A percentile compares a stretch with the other conserved stretches of the same genome.
These are phyloP conservation scores for Astragalus glycyphyllos DNA, from an alignment of 306 rosid species.

Conservation along the genomic window DNA sequence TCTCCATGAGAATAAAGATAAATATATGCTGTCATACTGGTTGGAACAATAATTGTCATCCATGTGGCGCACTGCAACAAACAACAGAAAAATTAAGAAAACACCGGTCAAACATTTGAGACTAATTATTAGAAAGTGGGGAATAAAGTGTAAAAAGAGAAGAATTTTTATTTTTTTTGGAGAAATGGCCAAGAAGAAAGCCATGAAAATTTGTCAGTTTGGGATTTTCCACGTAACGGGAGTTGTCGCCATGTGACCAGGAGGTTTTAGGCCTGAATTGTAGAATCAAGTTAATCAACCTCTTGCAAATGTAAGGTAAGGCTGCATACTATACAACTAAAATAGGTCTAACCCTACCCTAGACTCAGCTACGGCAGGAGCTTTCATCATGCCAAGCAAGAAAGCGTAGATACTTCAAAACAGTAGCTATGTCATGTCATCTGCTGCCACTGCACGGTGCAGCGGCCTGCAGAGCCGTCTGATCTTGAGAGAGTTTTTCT, in stretches of 20 bases:
- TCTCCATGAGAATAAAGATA: conserved; percentile 98
- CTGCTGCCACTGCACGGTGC: too few species aligned
- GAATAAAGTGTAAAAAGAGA: neutral
- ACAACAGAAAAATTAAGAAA: conserved; percentile 21
- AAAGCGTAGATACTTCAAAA: neutral
- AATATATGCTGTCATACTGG: conserved; percentile 94
- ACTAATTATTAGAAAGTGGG: neutral
- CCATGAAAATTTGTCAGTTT: conserved; percentile 2
- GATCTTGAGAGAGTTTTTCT: too few species aligned
- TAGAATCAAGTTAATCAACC: neutral
- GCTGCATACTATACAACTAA: conserved; percentile 9
- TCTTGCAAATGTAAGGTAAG: conserved; percentile 7
- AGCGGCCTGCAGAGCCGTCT: too few species aligned
- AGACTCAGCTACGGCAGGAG: neutral
- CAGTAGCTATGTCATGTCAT: neutral
- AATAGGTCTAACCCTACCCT: neutral
- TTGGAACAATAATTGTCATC: conserved; percentile 96
- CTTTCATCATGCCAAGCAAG: neutral
- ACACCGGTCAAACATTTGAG: conserved; percentile 29
- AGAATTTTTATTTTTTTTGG: too few species aligned
- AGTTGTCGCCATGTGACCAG: neutral
- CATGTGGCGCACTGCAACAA: conserved; percentile 93
- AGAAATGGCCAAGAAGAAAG: conserved; percentile 33
- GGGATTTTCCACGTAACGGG: neutral
- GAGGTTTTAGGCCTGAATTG: neutral